Percentiles rank a stretch among this genome's conserved stretches.
phyloP scores from a whole-genome alignment of 352 stramenopile genomes.

The Labyrinthula sp. region DNA sequence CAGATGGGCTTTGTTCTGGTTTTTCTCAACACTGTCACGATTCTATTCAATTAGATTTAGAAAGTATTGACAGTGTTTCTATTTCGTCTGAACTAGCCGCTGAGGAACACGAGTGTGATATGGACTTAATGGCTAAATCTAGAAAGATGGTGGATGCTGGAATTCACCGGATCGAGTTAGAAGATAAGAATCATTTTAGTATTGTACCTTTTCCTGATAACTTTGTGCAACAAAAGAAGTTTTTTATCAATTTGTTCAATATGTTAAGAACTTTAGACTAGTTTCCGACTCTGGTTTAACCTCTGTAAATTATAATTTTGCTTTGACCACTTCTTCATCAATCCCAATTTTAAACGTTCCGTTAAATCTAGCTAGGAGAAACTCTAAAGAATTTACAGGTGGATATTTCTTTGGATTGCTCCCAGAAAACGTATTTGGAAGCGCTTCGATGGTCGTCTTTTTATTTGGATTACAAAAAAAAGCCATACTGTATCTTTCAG shows the following conservation, averaged over 20 bases:
- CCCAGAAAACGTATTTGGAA: too few species aligned
- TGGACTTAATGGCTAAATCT: not conserved
- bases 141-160: not conserved
- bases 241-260: conserved; percentile 13
- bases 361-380: too few species aligned
- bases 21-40: conserved; percentile 3
- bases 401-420: too few species aligned
- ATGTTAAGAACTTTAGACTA: not conserved
- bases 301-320: too few species aligned
- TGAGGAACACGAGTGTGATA: conserved; percentile 3
- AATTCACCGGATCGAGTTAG: conserved; percentile 17
- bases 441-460: too few species aligned
- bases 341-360: too few species aligned
- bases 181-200: conserved; percentile 22
- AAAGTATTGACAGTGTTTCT: conserved; percentile 10
- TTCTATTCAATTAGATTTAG: conserved; percentile 5
- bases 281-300: too few species aligned
- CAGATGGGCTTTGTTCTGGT: too few species aligned
- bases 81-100: conserved; percentile 2
- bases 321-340: too few species aligned
- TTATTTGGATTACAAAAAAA: too few species aligned
- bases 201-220: conserved; percentile 20
- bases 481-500: too few species aligned
- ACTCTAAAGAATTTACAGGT: too few species aligned
- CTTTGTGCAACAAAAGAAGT: conserved; percentile 3